These are phyloP conservation scores for Schizophyllum commune DNA, from an alignment of 1,284 basidiomycete genomes.

Conservation along the genomic window DNA sequence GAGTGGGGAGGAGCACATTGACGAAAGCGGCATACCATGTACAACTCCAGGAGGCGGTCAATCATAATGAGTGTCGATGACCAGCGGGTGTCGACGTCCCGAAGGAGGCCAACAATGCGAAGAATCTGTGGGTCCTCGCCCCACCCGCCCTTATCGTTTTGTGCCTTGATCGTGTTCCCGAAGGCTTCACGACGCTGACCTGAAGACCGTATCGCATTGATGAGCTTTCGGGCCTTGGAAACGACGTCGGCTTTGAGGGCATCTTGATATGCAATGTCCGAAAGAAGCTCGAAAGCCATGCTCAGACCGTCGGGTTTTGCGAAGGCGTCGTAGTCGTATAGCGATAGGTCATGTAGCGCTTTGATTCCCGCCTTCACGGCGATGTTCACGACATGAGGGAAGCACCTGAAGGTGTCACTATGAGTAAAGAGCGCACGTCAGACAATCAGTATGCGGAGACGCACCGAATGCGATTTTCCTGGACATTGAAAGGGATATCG, in stretches of 20 bases:
- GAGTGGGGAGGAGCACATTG: background rate
- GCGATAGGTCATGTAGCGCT: background rate
- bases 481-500: slow-evolving; percentile 16
- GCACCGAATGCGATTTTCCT: slow-evolving; percentile 20
- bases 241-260: background rate
- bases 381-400: slow-evolving; percentile 30
- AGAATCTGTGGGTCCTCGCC: background rate
- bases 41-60: slow-evolving; percentile 15
- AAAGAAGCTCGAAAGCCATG: background rate
- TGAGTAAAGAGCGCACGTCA: background rate
- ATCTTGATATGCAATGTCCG: background rate
- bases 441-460: background rate
- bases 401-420: slow-evolving; percentile 21
- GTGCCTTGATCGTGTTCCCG: background rate
- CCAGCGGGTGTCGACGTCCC: slow-evolving; percentile 29
- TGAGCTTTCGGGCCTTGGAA: background rate
- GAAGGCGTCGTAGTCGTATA: background rate
- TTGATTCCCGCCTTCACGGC: slow-evolving; percentile 22
- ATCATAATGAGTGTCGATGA: slow-evolving; percentile 32
- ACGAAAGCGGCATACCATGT: slow-evolving; percentile 7
- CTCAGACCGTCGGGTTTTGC: too few species aligned
- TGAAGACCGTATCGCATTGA: background rate
- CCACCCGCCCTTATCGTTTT: background rate
- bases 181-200: background rate
- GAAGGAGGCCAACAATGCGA: slow-evolving; percentile 18